Percentiles rank a stretch among this genome's conserved stretches.
Evolutionary conservation across 306 rosid genomes (phyloP).

Genomic region (Styphnolobium japonicum): DNA sequence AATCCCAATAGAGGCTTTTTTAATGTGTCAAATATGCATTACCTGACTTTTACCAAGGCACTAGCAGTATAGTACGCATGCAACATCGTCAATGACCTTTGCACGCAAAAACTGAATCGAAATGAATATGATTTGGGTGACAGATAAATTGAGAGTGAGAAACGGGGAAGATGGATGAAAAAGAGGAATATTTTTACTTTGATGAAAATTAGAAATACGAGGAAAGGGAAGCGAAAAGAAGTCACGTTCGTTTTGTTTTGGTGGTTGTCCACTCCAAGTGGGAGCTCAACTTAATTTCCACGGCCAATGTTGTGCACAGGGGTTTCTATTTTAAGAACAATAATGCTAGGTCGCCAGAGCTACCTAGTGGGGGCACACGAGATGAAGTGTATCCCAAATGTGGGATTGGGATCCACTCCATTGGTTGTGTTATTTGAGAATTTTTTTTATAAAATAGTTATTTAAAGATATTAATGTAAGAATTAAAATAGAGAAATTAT

Average conservation of each 20-base stretch:
- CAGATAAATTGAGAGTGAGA: constrained; percentile 6
- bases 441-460: no score
- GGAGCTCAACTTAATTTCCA: constrained; percentile 18
- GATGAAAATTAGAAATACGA: not conserved
- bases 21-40: not conserved
- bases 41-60: not conserved
- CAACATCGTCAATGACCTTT: constrained; percentile 15
- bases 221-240: constrained; percentile 7
- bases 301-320: constrained; percentile 25
- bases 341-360: not conserved
- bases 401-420: constrained; percentile 6
- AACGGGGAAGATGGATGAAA: not conserved
- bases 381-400: not conserved
- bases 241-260: constrained; percentile 21
- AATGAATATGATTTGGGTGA: not conserved
- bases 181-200: not conserved
- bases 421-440: not conserved
- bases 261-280: constrained; percentile 35
- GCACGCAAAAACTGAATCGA: not conserved
- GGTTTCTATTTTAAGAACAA: constrained; percentile 29
- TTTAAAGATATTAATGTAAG: no score
- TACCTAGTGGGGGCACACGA: not conserved
- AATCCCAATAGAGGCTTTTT: not conserved
- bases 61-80: not conserved
- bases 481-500: no score